These are phyloP conservation scores for Aurifilum marmelostoma DNA, from an alignment of 2,329 filamentous ascomycete species.

Conservation along the genomic window DNA sequence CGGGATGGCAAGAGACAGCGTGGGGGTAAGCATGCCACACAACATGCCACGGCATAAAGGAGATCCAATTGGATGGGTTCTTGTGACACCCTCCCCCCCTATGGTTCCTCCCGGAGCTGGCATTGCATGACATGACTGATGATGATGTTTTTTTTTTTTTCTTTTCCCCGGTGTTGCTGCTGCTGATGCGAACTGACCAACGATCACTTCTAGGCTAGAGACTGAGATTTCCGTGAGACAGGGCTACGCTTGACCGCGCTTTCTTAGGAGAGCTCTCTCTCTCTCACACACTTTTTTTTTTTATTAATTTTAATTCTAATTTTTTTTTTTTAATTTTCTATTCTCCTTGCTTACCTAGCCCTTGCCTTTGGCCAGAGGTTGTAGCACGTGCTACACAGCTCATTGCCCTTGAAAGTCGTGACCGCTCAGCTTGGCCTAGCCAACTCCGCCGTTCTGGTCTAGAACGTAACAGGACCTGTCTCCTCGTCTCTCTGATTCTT, in stretches of 20 bases:
- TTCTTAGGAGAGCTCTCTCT: background rate
- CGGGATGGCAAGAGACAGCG: background rate
- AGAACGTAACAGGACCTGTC: background rate
- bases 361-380: slow-evolving; percentile 7
- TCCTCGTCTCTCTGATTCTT: background rate
- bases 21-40: slow-evolving; percentile 2
- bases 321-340: too few relatives aligned
- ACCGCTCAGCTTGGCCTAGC: background rate
- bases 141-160: background rate
- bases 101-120: too few relatives aligned
- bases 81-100: too few relatives aligned
- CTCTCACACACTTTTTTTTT: background rate
- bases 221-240: background rate
- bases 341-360: too few relatives aligned
- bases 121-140: background rate
- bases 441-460: background rate
- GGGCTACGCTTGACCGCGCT: slow-evolving; percentile 20
- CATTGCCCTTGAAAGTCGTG: background rate
- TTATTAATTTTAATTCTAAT: too few relatives aligned
- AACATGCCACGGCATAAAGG: background rate
- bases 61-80: background rate
- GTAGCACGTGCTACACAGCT: slow-evolving; percentile 12
- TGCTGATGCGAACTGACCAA: background rate
- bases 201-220: background rate
- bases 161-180: background rate